Evolutionary conservation across 2,329 filamentous ascomycete genomes (phyloP), one percentile per base, ranked within the genome.

Genomic region (Hyphodiscus sp.): DNA sequence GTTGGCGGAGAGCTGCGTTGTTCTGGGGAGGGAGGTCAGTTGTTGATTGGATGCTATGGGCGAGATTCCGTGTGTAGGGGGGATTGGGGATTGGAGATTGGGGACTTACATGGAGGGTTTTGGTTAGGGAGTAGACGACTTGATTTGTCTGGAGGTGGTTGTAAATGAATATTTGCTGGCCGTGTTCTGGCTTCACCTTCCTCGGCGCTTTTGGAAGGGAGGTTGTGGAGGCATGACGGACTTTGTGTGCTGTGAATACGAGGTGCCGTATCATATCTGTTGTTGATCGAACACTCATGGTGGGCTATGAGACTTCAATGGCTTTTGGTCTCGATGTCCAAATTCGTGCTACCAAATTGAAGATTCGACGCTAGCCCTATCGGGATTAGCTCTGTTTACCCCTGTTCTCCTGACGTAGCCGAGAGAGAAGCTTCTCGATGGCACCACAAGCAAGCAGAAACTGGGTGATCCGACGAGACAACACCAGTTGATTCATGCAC

Each of bases 1-100:
- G 68, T 65, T 84, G 81, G 62, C 76, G 74, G 58, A 83, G 69
- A 46, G 74, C 72, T 55, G 74, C 73, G 60, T 73, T 68, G 58
- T 74, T 72, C 72, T 74, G 55, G 38, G 30, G 19, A 8, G 26
- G 43, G 29, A 8, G 16, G 30, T 53, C 13, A 38, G 33, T 29
- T 29, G 2, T 13, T n/a, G 16, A 4, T 13, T 7, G 4, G 20
- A 26, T 16, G 16, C 10, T 3, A 13, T 19, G 6, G 42, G 42
- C 18, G 19, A 16, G 6, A 19, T 19, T 9, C n/a, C 15, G 19
- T 10, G 6, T 23, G 18, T 15, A 13, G 3, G 44, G n/a, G 15
- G 20, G 41, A 41, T 11, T 4, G 26, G 33, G 23, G 20, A 23
- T 26, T 45, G 11, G 3, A 16, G 51, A 44, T 45, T 9, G 3